These are phyloP conservation scores for Blastobotrys buckinghamii DNA, from an alignment of 1,139 yeast species.

Conservation along the genomic window DNA sequence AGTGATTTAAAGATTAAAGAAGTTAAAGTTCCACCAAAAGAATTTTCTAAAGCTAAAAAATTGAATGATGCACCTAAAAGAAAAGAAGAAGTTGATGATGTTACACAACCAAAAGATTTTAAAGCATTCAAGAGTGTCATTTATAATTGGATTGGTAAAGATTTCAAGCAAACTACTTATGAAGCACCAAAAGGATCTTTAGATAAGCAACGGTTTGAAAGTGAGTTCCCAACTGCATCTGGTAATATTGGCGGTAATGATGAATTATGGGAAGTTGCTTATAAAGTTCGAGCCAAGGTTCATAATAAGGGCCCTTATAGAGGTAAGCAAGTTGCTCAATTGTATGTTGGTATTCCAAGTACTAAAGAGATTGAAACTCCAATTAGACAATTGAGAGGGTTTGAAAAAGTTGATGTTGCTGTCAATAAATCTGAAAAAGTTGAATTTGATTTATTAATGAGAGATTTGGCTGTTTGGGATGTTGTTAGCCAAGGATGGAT, in stretches of 20 bases:
- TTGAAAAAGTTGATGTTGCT: conserved; percentile 46
- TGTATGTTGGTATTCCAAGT: conserved; percentile 53
- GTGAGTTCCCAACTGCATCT: conserved; percentile 41
- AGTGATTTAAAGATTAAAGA: conserved; percentile 14
- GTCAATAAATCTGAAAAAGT: conserved; percentile 24
- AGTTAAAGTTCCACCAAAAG: conserved; percentile 45
- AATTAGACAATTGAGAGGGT: conserved; percentile 50
- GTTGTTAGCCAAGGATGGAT: conserved; percentile 54
- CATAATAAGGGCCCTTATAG: conserved; percentile 45
- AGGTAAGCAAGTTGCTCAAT: conserved; percentile 53
- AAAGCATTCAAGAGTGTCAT: conserved; percentile 19
- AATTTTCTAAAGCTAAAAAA: conserved; percentile 37
- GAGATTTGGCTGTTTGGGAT: conserved; percentile 61
- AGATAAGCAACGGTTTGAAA: conserved; percentile 33
- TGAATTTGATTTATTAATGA: conserved; percentile 44
- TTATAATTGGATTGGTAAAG: conserved; percentile 28
- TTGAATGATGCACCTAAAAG: conserved; percentile 30
- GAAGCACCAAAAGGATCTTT: conserved; percentile 51
- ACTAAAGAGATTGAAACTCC: conserved; percentile 38
- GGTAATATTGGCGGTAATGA: conserved; percentile 54
- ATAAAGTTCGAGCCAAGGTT: conserved; percentile 45
- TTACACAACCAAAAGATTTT: conserved; percentile 39
- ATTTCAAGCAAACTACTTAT: conserved; percentile 32
- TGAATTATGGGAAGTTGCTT: conserved; percentile 41
- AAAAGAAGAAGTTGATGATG: conserved; percentile 47